A percentile compares a stretch with the other conserved stretches of the same genome.
phyloP scores from a whole-genome alignment of 1,284 basidiomycete species.

The Moesziomyces sp. region DNA sequence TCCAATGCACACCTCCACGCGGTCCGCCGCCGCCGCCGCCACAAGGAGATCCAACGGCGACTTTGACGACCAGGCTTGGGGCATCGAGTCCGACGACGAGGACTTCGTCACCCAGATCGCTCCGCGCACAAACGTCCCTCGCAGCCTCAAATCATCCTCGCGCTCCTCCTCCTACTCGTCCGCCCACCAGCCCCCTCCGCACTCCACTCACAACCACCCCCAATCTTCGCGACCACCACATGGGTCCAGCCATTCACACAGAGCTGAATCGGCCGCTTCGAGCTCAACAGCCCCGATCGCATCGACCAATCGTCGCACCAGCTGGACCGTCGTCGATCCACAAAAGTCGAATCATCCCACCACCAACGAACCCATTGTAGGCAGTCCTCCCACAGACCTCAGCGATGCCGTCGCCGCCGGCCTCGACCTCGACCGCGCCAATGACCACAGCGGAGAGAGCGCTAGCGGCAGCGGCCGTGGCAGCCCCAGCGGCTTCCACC shows the following conservation, averaged over 20 bases:
- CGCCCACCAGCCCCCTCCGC: slow-evolving; percentile 10
- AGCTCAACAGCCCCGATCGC: slow-evolving; percentile 6
- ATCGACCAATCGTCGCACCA: slow-evolving; percentile 22
- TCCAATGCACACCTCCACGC: slow-evolving; percentile 7
- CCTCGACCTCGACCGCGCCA: slow-evolving; percentile 17
- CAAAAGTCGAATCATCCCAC: slow-evolving; percentile 3
- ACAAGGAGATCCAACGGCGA: slow-evolving; percentile 15
- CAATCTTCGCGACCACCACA: background rate
- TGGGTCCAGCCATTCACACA: slow-evolving; percentile 15
- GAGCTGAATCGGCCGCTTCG: slow-evolving; percentile 3
- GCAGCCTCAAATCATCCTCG: slow-evolving; percentile 28
- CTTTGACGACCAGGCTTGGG: slow-evolving; percentile 67
- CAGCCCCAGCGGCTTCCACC: slow-evolving; percentile 26
- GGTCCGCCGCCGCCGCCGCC: slow-evolving; percentile 4
- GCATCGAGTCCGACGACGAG: slow-evolving; percentile 65
- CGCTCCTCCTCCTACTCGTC: slow-evolving; percentile 38
- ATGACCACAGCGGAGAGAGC: slow-evolving; percentile 4
- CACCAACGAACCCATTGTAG: slow-evolving; percentile 40
- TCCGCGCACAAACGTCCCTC: slow-evolving; percentile 37
- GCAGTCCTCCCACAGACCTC: slow-evolving; percentile 47
- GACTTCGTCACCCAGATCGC: slow-evolving; percentile 60
- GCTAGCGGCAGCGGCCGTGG: slow-evolving; percentile 6
- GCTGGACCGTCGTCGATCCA: slow-evolving; percentile 53
- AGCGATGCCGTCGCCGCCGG: slow-evolving; percentile 28
- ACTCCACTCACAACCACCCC: slow-evolving; percentile 9